Percentiles rank a stretch among this genome's conserved stretches.
Evolutionary conservation across 805 yeast species (phyloP).

Genomic region (Saccharomycopsis javanensis): DNA sequence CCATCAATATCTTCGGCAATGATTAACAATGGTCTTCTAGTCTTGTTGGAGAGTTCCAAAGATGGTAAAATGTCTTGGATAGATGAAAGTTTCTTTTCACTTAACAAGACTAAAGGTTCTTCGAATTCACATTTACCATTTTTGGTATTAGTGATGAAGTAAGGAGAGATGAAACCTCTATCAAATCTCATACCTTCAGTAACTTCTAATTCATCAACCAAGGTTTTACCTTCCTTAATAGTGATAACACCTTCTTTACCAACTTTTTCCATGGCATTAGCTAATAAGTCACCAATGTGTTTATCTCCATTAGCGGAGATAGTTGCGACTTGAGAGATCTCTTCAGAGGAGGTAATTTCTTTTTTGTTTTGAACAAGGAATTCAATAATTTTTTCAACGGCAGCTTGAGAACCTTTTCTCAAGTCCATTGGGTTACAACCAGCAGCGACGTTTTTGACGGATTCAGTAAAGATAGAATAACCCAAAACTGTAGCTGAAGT

Average conservation of each 20-base stretch:
- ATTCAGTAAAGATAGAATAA: conserved; percentile 88
- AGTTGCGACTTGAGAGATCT: conserved; percentile 96
- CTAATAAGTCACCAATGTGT: conserved; percentile 84
- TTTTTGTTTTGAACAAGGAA: conserved; percentile 78
- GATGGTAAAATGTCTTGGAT: conserved; percentile 90
- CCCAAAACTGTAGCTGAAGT: conserved; percentile 96
- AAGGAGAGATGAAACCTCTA: conserved; percentile 94
- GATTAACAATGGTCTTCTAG: conserved; percentile 86
- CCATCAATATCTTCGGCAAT: conserved; percentile 96
- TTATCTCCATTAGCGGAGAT: conserved; percentile 94
- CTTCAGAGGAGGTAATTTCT: conserved; percentile 88
- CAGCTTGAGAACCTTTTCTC: conserved; percentile 95
- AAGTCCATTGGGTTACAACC: conserved; percentile 99
- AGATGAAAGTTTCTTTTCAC: conserved; percentile 87
- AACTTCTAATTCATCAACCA: conserved; percentile 92
- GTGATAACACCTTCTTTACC: conserved; percentile 99
- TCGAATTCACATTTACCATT: conserved; percentile 90
- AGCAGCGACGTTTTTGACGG: conserved; percentile 94
- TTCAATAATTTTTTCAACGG: conserved; percentile 85
- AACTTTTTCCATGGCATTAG: conserved; percentile 96
- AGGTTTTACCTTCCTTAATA: conserved; percentile 93
- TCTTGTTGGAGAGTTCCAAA: conserved; percentile 83
- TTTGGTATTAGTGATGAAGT: conserved; percentile 91
- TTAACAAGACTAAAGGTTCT: conserved; percentile 78
- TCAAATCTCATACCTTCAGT: conserved; percentile 98